phyloP scores from a whole-genome alignment of 2,329 filamentous ascomycete species.

The Fusarium incarnatum region DNA sequence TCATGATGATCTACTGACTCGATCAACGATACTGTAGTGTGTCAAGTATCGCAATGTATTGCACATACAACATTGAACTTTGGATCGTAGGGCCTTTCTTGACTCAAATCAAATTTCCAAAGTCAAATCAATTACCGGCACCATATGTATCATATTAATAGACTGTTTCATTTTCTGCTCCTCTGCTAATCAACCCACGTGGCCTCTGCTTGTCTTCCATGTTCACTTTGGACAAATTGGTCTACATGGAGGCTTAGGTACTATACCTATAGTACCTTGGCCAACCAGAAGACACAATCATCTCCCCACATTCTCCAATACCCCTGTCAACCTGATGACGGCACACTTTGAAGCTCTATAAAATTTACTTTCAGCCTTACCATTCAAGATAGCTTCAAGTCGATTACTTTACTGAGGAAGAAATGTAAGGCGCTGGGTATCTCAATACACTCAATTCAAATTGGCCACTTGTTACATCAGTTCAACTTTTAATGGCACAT shows the following conservation, averaged over 20 bases:
- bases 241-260: background rate
- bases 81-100: too few relatives aligned
- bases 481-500: constrained; percentile 5
- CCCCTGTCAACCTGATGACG: constrained; percentile 39
- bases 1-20: constrained; percentile 20
- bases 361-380: constrained; percentile 31
- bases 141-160: background rate
- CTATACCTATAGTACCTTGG: too few relatives aligned
- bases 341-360: constrained; percentile 28
- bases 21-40: background rate
- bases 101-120: background rate
- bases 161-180: background rate
- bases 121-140: background rate
- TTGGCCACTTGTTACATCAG: background rate
- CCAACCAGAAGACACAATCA: constrained; percentile 21
- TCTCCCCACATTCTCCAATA: constrained; percentile 39
- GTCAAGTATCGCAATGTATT: background rate
- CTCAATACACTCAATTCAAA: background rate
- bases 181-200: constrained; percentile 5
- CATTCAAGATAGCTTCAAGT: background rate
- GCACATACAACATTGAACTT: background rate
- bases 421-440: background rate
- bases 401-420: background rate
- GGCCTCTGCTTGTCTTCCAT: background rate
- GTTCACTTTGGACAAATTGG: background rate